These are phyloP conservation scores for Ganoderma sinense DNA, from an alignment of 1,284 basidiomycete genomes.

Conservation along the genomic window DNA sequence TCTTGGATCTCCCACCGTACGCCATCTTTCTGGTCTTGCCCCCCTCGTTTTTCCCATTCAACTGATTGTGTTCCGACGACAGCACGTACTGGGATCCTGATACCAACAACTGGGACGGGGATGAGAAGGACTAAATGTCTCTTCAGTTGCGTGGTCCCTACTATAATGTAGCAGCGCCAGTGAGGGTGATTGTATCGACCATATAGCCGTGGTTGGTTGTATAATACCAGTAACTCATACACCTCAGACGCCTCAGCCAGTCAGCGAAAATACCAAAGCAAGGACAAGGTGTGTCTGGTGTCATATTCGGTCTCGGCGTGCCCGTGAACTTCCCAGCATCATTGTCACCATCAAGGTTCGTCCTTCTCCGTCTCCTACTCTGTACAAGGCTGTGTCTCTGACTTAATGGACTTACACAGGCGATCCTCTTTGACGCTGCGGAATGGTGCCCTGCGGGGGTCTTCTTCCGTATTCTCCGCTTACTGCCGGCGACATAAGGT, in stretches of 20 bases:
- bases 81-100: conserved; percentile 15
- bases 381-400: not conserved
- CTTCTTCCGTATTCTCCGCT: not conserved
- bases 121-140: conserved; percentile 10
- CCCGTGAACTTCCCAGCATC: not conserved
- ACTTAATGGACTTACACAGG: not conserved
- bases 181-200: too few species aligned
- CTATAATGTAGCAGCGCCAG: too few species aligned
- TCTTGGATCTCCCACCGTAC: conserved; percentile 16
- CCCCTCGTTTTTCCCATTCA: not conserved
- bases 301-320: not conserved
- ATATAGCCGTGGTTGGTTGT: too few species aligned
- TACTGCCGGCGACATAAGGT: too few species aligned
- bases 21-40: not conserved
- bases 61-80: not conserved
- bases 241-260: too few species aligned
- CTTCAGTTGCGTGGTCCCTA: not conserved
- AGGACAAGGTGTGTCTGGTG: not conserved
- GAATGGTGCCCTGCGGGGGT: not conserved
- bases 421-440: not conserved
- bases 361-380: not conserved
- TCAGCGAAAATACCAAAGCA: not conserved
- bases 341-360: not conserved
- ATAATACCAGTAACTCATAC: not conserved
- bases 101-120: conserved; percentile 6